A percentile compares a stretch with the other conserved stretches of the same genome.
These are phyloP conservation scores for Jimgerdemannia lactiflua DNA, from an alignment of 192 early-diverging fungal species.

Conservation along the genomic window DNA sequence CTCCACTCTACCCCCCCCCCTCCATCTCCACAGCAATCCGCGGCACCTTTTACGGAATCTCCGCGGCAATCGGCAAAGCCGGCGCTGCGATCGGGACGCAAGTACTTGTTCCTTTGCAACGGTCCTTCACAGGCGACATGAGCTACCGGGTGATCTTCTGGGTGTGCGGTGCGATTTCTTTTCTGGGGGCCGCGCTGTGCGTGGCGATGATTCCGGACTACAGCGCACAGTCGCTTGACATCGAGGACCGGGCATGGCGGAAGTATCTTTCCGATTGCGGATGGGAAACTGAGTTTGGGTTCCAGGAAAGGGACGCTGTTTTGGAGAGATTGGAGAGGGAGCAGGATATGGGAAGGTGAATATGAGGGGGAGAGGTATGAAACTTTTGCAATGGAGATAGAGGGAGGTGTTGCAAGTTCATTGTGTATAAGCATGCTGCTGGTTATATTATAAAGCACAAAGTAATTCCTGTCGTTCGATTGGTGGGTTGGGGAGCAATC, in stretches of 20 bases:
- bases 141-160: slow-evolving; percentile 27
- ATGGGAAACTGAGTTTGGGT: slow-evolving; percentile 16
- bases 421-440: too few species aligned
- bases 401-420: too few species aligned
- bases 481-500: too few species aligned
- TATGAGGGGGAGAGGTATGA: too few species aligned
- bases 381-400: too few species aligned
- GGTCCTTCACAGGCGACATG: slow-evolving; percentile 5
- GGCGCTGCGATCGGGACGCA: slow-evolving; percentile 31
- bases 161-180: slow-evolving; percentile 25
- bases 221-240: slow-evolving; percentile 9
- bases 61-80: slow-evolving; percentile 37
- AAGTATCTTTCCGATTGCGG: slow-evolving; percentile 26
- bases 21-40: slow-evolving; percentile 46
- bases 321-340: too few species aligned
- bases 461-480: too few species aligned
- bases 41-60: slow-evolving; percentile 43
- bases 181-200: slow-evolving; percentile 15
- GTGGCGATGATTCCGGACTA: slow-evolving; percentile 22
- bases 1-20: slow-evolving; percentile 32
- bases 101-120: slow-evolving; percentile 23
- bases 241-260: slow-evolving; percentile 22
- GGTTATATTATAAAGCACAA: too few species aligned
- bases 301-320: too few species aligned
- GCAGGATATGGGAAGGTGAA: too few species aligned